Base-by-base conservation (phyloP, 176 grass and related monocot genomes). In the Triticum dicoccoides region DNA sequence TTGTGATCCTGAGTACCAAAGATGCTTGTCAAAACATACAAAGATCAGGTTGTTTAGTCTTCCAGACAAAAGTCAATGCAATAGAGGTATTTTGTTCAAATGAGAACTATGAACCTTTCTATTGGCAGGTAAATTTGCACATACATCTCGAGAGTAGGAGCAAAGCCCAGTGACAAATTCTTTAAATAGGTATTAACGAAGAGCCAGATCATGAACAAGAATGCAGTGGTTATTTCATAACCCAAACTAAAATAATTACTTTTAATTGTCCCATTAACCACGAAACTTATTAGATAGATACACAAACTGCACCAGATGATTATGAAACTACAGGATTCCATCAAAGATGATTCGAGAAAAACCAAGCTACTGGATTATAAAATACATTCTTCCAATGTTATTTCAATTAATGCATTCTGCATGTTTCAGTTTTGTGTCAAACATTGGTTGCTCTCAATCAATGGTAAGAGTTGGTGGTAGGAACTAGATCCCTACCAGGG, bases 81-180 rank as follows among this genome's bases (percentile, higher is more conserved):
- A 47, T 54, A 54, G 32, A 66, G 77, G 21, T 18, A 80, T 45
- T 79, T 61, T 63, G 11, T 63, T 49, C 30, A 23, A 35, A 52
- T 24, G 30, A 62, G 37, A 72, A 80, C 52, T 51, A 83, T 32
- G 30, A 30, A 73, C 56, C 69, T 65, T 75, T 74, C 61, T 52
- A 6, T 71, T 29, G 6, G 5, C 59, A 68, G 6, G 6, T 49
- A 75, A 71, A 47, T 11, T 56, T 79, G 59, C 27, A 42, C 47
- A 77, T 83, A 44, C 9, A 71, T 78, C 54, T 83, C 61, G 80
- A 41, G 70, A 67, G 73, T 39, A 84, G 65, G 39, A 47, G 58
- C 18, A 37, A 68, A 73, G 54, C 38, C 54, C 54, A 72, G 17
- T 51, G 27, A 61, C 3, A 52, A 71, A 51, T 51, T 79, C 0